phyloP scores from a whole-genome alignment of 2,329 filamentous ascomycete species.

The Cyanodermella asteris region DNA sequence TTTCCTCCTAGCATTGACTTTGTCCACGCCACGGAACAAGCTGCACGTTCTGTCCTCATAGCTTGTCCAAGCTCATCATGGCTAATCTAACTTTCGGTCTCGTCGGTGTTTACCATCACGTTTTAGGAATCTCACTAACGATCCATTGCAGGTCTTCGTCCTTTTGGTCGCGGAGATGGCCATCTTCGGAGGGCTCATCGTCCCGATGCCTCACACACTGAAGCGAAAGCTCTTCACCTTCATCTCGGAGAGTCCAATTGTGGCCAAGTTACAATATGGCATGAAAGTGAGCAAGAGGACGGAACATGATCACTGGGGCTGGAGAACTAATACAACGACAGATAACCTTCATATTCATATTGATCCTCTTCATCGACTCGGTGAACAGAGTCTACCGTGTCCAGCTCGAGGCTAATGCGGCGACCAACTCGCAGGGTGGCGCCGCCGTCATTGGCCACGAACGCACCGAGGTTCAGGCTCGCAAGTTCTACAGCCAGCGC shows the following conservation, averaged over 20 bases:
- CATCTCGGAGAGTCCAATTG: slow-evolving; percentile 66
- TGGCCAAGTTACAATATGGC: slow-evolving; percentile 91
- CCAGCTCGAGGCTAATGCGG: slow-evolving; percentile 62
- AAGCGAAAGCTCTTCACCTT: slow-evolving; percentile 84
- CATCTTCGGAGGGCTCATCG: slow-evolving; percentile 27
- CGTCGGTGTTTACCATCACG: slow-evolving; percentile 8
- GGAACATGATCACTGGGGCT: not conserved
- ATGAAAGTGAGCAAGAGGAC: slow-evolving; percentile 42
- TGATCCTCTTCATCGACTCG: slow-evolving; percentile 94
- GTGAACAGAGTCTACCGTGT: slow-evolving; percentile 93
- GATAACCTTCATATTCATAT: slow-evolving; percentile 97
- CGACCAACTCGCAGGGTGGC: slow-evolving; percentile 40
- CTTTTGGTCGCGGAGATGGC: slow-evolving; percentile 28
- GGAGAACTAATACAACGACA: slow-evolving; percentile 13
- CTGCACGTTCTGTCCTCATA: not conserved
- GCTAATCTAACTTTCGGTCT: slow-evolving; percentile 16
- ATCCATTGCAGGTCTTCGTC: slow-evolving; percentile 21
- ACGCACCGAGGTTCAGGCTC: slow-evolving; percentile 92
- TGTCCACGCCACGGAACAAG: not conserved
- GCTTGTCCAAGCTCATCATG: slow-evolving; percentile 8
- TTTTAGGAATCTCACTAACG: slow-evolving; percentile 3
- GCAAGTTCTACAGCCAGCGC: slow-evolving; percentile 99
- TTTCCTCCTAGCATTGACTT: not conserved
- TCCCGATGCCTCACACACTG: slow-evolving; percentile 72
- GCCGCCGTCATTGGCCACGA: slow-evolving; percentile 60